Evolutionary conservation across 768 basidiomycete genomes (phyloP), one percentile per base, ranked within the genome.

Genomic region (Dioszegia crocea): DNA sequence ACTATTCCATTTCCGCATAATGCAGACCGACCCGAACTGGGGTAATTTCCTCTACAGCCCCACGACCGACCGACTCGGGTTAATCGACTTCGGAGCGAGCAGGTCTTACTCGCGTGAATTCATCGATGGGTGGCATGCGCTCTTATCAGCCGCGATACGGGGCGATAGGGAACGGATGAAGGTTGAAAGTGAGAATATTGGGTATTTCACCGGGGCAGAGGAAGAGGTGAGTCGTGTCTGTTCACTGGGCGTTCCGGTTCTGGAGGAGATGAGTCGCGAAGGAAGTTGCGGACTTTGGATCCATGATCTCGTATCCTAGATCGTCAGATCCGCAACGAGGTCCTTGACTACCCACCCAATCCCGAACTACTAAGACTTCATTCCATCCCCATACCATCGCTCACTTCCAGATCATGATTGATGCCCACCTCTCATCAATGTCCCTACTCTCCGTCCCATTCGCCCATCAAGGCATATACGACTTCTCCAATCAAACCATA

Each of bases 11-110:
- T 94, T 96, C 79, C 81, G 88, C 29, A 77, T 87, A 41, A 98
- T 99, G 96, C 96, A 98, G 76, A 99, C 94, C 0, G 94, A 99
- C 73, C 96, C 96, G 2, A 98, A 99, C 68, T 98, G 90, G 89
- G 88, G 90, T 9, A 98, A 98, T 76, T 98, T 99, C 79, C 80
- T 99, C 23, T 97, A 89, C 86, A 88, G 92, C 75, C 19, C 56
- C 2, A 21, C 48, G 4, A 24, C 39, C 36, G 51, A 49, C 14
- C 56, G 89, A 85, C 79, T 93, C 36, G 57, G 54, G 21, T 79
- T 99, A 24, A 88, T 99, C 52, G 96, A 99, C 77, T 98, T 98
- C 68, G 96, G 96, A 30, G 96, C 96, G 10, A 91, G 91, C 0
- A 83, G 92, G 24, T 85, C 84, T 65, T 99, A 97, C 77, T 81